These are phyloP conservation scores for Papilionanthe hybrid DNA, from an alignment of 116 monocot genomes.

Conservation along the genomic window DNA sequence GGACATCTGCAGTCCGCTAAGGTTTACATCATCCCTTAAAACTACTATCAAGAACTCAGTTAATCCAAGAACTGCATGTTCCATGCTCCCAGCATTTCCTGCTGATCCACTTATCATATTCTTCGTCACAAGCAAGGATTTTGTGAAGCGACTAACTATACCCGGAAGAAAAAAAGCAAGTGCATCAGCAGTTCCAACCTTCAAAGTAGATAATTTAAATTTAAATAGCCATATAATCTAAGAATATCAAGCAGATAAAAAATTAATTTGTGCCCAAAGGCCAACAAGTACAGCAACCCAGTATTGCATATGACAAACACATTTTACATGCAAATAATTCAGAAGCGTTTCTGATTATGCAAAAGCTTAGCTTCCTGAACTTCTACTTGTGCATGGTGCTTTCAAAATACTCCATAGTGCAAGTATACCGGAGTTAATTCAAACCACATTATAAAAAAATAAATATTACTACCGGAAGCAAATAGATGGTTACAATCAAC, in stretches of 20 bases:
- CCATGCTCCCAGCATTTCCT: slow-evolving; percentile 61
- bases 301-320: not conserved
- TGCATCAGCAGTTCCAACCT: slow-evolving; percentile 87
- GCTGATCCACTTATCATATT: slow-evolving; percentile 76
- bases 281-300: not conserved
- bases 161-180: slow-evolving; percentile 94
- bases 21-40: slow-evolving; percentile 59
- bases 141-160: slow-evolving; percentile 70
- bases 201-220: slow-evolving; percentile 15
- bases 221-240: not conserved
- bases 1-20: slow-evolving; percentile 29
- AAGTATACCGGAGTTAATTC: too few species aligned
- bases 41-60: slow-evolving; percentile 75
- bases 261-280: not conserved
- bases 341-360: not conserved
- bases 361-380: not conserved
- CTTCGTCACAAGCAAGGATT: slow-evolving; percentile 59
- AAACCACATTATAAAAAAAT: too few species aligned
- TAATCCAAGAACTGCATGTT: slow-evolving; percentile 73
- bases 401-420: not conserved
- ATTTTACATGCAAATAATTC: too few species aligned
- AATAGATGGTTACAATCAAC: too few species aligned
- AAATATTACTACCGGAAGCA: too few species aligned
- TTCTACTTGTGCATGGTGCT: not conserved
- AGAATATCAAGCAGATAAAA: slow-evolving; percentile 3